A percentile compares a stretch with the other conserved stretches of the same genome.
Conservation (phyloP, 2,329 filamentous ascomycete genomes). For the Colletotrichum aenigma region DNA sequence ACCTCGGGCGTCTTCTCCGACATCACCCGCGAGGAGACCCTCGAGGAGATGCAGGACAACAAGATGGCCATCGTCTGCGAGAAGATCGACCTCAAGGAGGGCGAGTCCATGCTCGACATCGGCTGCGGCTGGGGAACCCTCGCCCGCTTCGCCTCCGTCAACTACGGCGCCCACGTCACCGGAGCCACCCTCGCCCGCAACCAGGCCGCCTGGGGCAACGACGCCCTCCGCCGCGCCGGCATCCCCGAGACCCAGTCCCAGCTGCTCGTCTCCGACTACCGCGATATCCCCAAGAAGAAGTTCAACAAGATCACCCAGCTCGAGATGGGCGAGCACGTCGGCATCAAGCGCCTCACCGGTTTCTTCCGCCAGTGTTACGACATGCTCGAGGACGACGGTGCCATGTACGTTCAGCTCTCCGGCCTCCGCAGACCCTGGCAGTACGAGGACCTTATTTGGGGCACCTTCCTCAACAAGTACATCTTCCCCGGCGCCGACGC, state of each 20-base stretch:
- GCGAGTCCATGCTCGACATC: conserved; percentile 88
- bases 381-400: conserved; percentile 95
- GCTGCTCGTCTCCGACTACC: conserved; percentile 96
- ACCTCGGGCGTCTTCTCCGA: conserved; percentile 94
- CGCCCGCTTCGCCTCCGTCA: conserved; percentile 87
- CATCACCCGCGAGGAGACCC: conserved; percentile 82
- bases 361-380: conserved; percentile 90
- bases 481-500: conserved; percentile 97
- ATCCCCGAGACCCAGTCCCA: conserved; percentile 87
- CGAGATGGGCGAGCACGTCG: conserved; percentile 99
- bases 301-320: conserved; percentile 98
- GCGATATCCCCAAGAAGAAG: conserved; percentile 82
- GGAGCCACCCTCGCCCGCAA: conserved; percentile 95
- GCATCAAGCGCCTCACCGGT: conserved; percentile 81
- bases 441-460: conserved; percentile 97
- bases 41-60: conserved; percentile 97
- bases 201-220: conserved; percentile 97
- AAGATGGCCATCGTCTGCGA: conserved; percentile 95
- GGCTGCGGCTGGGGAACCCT: conserved; percentile 98
- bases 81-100: conserved; percentile 85
- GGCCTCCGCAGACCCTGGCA: conserved; percentile 95
- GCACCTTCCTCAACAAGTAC: conserved; percentile 99
- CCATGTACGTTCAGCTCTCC: conserved; percentile 95
- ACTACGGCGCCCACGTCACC: conserved; percentile 85
- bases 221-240: conserved; percentile 79